phyloP scores from a whole-genome alignment of 257 asterid genomes.

The Osmanthus fragrans region DNA sequence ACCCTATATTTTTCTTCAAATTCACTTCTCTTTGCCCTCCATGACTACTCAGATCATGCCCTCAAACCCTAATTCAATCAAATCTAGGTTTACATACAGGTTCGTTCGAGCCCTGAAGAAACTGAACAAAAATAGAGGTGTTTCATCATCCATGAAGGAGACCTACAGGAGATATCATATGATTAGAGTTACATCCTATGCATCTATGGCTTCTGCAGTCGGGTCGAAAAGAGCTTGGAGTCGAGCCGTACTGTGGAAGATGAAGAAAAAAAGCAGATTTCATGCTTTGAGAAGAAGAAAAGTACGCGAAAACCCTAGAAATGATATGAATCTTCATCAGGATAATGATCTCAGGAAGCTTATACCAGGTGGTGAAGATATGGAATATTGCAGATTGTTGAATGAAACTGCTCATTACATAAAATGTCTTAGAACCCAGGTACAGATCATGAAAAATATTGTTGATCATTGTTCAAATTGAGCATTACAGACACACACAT shows the following conservation, averaged over 20 bases:
- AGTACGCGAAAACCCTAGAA: slow-evolving; percentile 36
- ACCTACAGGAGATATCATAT: slow-evolving; percentile 29
- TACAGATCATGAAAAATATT: slow-evolving; percentile 67
- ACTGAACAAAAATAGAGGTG: slow-evolving; percentile 26
- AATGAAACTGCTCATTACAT: slow-evolving; percentile 76
- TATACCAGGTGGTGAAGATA: slow-evolving; percentile 65
- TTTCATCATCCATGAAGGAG: slow-evolving; percentile 7
- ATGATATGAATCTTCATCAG: slow-evolving; percentile 17
- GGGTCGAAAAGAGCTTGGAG: slow-evolving; percentile 70
- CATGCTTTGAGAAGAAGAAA: slow-evolving; percentile 11
- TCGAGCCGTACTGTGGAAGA: slow-evolving; percentile 56
- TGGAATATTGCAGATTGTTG: slow-evolving; percentile 55
- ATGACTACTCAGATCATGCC: slow-evolving; percentile 22
- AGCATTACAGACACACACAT: neutral
- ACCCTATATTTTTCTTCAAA: slow-evolving; percentile 38
- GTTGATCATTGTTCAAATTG: slow-evolving; percentile 43
- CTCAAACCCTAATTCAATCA: slow-evolving; percentile 41
- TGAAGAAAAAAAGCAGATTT: slow-evolving; percentile 2
- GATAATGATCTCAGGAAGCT: slow-evolving; percentile 47
- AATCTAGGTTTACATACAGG: slow-evolving; percentile 46
- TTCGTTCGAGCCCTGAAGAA: slow-evolving; percentile 54
- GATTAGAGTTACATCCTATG: slow-evolving; percentile 60
- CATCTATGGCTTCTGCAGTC: slow-evolving; percentile 68
- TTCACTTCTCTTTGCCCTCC: neutral
- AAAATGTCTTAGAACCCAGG: slow-evolving; percentile 69